Conservation (phyloP, 169 alveolate species). For the Eimeria falciformis region DNA sequence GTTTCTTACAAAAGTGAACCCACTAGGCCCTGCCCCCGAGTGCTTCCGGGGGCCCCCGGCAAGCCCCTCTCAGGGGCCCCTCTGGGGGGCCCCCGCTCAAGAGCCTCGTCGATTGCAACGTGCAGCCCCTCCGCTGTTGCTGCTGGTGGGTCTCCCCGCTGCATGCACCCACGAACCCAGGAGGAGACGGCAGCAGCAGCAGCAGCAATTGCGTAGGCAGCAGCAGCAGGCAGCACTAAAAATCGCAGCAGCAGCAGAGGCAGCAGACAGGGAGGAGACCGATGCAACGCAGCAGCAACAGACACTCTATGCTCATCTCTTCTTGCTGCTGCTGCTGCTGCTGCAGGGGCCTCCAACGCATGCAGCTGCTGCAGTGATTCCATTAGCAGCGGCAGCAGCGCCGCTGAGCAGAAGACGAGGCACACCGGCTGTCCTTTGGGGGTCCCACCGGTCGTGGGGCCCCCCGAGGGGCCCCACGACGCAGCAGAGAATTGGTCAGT, state of each 20-base stretch:
- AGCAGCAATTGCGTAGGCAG: conserved; percentile 34
- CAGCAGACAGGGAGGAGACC: conserved; percentile 59
- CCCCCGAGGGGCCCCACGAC: not conserved
- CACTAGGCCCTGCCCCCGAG: conserved; percentile 1
- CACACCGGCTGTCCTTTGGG: not conserved
- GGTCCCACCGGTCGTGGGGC: not conserved
- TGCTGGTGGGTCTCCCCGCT: conserved; percentile 60
- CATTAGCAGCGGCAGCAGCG: conserved; percentile 56
- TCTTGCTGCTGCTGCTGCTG: conserved; percentile 24
- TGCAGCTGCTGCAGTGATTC: conserved; percentile 58
- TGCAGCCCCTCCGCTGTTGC: conserved; percentile 52
- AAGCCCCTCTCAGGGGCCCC: not conserved
- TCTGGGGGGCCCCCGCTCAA: conserved; percentile 21
- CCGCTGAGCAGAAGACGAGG: conserved; percentile 38
- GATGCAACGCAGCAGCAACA: conserved; percentile 13
- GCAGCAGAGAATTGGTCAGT: too few relatives aligned
- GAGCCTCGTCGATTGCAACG: conserved; percentile 21
- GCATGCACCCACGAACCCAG: not conserved
- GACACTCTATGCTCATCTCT: conserved; percentile 24
- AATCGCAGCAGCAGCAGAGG: conserved; percentile 61
- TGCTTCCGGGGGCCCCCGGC: conserved; percentile 11
- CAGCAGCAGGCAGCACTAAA: conserved; percentile 62
- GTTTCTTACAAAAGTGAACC: not conserved
- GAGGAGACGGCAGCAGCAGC: conserved; percentile 34
- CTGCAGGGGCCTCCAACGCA: conserved; percentile 44